phyloP scores from a whole-genome alignment of 1,139 yeast species.

The Kodamaea alishanica region DNA sequence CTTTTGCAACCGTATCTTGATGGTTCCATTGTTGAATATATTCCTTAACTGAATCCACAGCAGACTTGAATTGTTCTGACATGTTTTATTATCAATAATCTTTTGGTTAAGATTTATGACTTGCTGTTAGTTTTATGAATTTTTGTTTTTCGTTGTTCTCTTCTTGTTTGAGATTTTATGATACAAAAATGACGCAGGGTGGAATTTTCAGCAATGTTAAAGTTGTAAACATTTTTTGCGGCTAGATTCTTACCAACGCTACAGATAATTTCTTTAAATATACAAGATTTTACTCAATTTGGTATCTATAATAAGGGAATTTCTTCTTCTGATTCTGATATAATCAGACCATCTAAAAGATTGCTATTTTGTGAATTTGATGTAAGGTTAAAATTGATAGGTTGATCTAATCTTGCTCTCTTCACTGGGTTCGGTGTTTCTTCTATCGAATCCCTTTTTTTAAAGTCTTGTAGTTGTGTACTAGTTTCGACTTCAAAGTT shows the following conservation, averaged over 20 bases:
- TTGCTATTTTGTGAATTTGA: neutral
- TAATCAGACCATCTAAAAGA: slow-evolving; percentile 7
- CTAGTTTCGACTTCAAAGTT: too few relatives aligned
- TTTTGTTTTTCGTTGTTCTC: too few relatives aligned
- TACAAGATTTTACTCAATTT: neutral
- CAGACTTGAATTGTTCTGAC: slow-evolving; percentile 7
- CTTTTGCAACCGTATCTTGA: neutral
- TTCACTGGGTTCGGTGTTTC: neutral
- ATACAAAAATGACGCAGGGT: too few relatives aligned
- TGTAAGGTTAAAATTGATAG: neutral
- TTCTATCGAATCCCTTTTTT: neutral
- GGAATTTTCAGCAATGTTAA: too few relatives aligned
- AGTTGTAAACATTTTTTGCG: too few relatives aligned
- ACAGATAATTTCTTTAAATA: neutral
- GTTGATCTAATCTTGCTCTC: neutral
- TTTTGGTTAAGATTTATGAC: too few relatives aligned
- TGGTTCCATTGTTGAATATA: slow-evolving; percentile 1
- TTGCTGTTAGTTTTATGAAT: too few relatives aligned
- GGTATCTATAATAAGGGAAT: slow-evolving; percentile 4
- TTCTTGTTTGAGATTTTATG: too few relatives aligned
- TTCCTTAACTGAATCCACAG: slow-evolving; percentile 6
- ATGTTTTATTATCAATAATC: neutral
- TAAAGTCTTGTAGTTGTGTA: too few relatives aligned
- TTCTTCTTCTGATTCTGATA: slow-evolving; percentile 16
- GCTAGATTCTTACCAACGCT: neutral